Evolutionary conservation across 176 grass and related monocot species (phyloP).

Genomic region (Neostapfia colusana): DNA sequence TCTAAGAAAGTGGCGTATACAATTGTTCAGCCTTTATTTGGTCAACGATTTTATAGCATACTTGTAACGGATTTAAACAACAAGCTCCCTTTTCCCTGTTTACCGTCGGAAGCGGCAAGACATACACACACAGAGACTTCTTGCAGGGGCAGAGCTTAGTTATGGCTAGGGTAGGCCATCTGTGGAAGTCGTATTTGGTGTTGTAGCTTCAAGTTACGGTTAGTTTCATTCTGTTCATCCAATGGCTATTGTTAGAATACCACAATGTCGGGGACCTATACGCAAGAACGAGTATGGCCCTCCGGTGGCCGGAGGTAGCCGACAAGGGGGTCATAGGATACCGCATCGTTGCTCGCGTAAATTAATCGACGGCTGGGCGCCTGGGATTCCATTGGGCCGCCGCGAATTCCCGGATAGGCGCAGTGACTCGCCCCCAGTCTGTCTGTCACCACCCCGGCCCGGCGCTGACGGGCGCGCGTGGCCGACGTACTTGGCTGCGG

Average conservation of each 20-base stretch:
- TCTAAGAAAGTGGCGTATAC: too few relatives aligned
- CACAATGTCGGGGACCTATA: fast-evolving
- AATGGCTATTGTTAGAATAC: not conserved
- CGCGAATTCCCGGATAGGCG: conserved; percentile 36
- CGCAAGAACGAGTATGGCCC: not conserved
- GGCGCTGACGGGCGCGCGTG: conserved; percentile 31
- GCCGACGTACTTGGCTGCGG: conserved; percentile 24
- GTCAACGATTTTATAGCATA: too few relatives aligned
- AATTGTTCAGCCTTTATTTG: too few relatives aligned
- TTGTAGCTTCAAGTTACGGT: too few relatives aligned
- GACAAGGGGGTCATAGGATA: conserved; percentile 53
- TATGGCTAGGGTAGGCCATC: too few relatives aligned
- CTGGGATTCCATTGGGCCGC: conserved; percentile 50
- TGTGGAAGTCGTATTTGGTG: too few relatives aligned
- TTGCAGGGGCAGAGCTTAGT: too few relatives aligned
- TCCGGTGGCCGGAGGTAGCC: conserved; percentile 22
- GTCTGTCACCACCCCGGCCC: not conserved
- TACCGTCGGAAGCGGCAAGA: too few relatives aligned
- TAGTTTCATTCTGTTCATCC: too few relatives aligned
- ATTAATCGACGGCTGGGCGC: conserved; percentile 37
- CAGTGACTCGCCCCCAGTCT: not conserved
- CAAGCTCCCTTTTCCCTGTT: too few relatives aligned
- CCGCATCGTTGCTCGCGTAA: conserved; percentile 30
- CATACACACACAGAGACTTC: too few relatives aligned
- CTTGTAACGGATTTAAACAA: too few relatives aligned